These are phyloP conservation scores for Penicillium freii DNA, from an alignment of 2,329 filamentous ascomycete genomes.

Conservation along the genomic window DNA sequence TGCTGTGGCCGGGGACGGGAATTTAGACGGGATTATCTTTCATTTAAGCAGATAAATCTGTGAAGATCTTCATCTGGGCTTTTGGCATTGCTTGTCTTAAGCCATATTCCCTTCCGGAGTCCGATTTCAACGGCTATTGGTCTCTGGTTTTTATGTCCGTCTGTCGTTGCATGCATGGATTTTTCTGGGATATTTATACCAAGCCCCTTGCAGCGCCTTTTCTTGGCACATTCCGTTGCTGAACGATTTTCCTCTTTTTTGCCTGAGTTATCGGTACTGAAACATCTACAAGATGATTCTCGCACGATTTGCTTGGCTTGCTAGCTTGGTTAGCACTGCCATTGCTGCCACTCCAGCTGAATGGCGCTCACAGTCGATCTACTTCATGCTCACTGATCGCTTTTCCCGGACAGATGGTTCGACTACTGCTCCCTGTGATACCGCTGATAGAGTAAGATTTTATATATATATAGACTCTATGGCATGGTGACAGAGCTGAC, in stretches of 20 bases:
- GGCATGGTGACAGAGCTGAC: not conserved
- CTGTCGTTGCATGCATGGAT: not conserved
- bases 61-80: not conserved
- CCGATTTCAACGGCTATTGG: not conserved
- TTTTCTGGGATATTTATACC: not conserved
- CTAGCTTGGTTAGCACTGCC: conserved; percentile 20
- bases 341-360: conserved; percentile 34
- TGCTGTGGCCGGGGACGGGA: conserved; percentile 3
- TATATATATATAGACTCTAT: not conserved
- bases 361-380: conserved; percentile 47
- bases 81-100: not conserved
- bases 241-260: not conserved
- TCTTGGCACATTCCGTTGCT: not conserved
- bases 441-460: conserved; percentile 21
- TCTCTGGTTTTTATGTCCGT: no score
- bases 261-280: not conserved
- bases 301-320: conserved; percentile 18
- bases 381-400: conserved; percentile 49
- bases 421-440: conserved; percentile 34
- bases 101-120: not conserved
- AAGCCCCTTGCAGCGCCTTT: not conserved
- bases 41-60: not conserved
- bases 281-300: conserved; percentile 18
- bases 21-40: conserved; percentile 6
- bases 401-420: conserved; percentile 44